Evolutionary conservation across 805 yeast genomes (phyloP).

Genomic region (Yarrowia hollandica): DNA sequence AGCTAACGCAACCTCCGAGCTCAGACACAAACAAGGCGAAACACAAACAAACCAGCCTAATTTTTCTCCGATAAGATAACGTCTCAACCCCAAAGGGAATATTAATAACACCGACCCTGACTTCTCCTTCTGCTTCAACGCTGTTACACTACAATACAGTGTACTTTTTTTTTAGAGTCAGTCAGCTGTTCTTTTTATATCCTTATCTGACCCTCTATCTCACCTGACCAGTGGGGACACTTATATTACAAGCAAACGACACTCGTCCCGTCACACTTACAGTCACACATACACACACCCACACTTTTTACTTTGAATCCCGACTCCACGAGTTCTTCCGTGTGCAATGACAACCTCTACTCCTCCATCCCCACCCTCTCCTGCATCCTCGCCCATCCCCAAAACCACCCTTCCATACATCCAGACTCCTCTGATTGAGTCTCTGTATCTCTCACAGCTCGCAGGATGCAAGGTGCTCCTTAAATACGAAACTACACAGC

Average conservation of each 20-base stretch:
- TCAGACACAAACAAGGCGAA: not conserved
- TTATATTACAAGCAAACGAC: not conserved
- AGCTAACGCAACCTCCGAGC: not conserved
- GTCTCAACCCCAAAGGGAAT: not conserved
- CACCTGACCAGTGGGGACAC: not conserved
- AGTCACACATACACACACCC: no score
- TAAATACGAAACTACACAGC: slow-evolving; percentile 83
- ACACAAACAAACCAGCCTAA: slow-evolving; percentile 10
- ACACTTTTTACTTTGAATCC: not conserved
- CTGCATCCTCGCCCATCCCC: slow-evolving; percentile 15
- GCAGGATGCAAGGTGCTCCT: slow-evolving; percentile 68
- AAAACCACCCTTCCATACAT: slow-evolving; percentile 34
- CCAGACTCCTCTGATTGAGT: slow-evolving; percentile 76
- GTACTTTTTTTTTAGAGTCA: not conserved
- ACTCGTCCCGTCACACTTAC: not conserved
- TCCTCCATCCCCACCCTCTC: slow-evolving; percentile 12
- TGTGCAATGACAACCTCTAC: slow-evolving; percentile 24
- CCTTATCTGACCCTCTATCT: slow-evolving; percentile 9
- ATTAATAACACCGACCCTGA: slow-evolving; percentile 4
- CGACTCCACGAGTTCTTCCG: slow-evolving; percentile 14
- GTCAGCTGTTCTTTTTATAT: slow-evolving; percentile 1
- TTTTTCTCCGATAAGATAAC: slow-evolving; percentile 9
- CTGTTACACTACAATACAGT: slow-evolving; percentile 5
- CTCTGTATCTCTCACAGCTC: slow-evolving; percentile 70
- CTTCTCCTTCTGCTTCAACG: slow-evolving; percentile 3